Evolutionary conservation across 306 rosid genomes (phyloP).

Genomic region (Medicago ruthenica): DNA sequence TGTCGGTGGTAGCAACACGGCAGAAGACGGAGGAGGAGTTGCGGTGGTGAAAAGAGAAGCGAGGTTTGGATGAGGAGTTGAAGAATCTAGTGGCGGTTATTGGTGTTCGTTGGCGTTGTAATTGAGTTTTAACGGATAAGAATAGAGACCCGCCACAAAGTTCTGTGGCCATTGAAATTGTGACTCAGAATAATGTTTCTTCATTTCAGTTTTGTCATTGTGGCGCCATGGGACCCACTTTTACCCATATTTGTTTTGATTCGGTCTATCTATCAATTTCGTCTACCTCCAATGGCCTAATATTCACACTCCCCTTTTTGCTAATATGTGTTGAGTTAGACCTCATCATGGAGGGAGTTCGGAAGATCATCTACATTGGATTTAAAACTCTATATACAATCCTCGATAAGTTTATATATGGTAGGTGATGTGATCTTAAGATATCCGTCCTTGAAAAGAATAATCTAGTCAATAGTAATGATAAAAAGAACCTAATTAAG

Average conservation of each 20-base stretch:
- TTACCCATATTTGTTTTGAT: neutral
- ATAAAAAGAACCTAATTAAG: too few species aligned
- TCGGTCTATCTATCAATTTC: too few species aligned
- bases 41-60: conserved; percentile 38
- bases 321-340: too few species aligned
- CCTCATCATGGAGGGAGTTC: too few species aligned
- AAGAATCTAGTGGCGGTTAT: conserved; percentile 45
- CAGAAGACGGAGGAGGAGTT: conserved; percentile 50
- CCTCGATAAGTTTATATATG: too few species aligned
- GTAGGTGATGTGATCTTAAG: too few species aligned
- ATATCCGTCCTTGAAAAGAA: too few species aligned
- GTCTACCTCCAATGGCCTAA: neutral
- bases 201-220: conserved; percentile 13
- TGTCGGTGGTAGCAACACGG: conserved; percentile 47
- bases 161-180: conserved; percentile 67
- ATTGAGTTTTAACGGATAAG: conserved; percentile 70
- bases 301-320: too few species aligned
- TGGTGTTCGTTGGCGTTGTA: conserved; percentile 34
- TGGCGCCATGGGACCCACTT: conserved; percentile 11
- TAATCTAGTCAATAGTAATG: too few species aligned
- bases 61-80: conserved; percentile 36
- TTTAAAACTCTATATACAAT: too few species aligned
- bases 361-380: too few species aligned
- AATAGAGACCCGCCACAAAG: conserved; percentile 61
- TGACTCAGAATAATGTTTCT: neutral